Percentiles rank a stretch among this genome's conserved stretches.
Conservation (phyloP, 148 eudicot species). For the Rhododendron kiyosumense region DNA sequence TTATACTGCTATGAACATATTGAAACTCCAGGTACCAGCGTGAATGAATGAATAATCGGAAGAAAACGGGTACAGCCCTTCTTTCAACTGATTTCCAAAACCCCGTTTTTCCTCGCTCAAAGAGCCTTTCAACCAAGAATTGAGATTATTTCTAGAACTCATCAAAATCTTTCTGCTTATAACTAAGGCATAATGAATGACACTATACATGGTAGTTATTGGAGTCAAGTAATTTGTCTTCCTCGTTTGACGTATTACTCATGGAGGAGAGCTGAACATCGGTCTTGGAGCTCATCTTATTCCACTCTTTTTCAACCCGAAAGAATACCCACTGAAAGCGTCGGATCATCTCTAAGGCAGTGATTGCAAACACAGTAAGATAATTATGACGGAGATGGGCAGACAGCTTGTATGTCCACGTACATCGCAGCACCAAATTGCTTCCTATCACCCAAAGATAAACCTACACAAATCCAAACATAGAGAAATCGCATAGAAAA, state of each 20-base stretch:
- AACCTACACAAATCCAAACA: slow-evolving; percentile 38
- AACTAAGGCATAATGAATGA: neutral
- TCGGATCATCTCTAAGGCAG: slow-evolving; percentile 81
- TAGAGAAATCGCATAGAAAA: neutral
- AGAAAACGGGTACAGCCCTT: neutral
- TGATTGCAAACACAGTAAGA: slow-evolving; percentile 68
- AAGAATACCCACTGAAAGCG: slow-evolving; percentile 95
- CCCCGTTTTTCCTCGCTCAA: neutral
- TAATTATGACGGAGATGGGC: slow-evolving; percentile 97
- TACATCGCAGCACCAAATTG: slow-evolving; percentile 93
- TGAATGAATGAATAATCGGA: neutral
- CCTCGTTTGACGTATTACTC: slow-evolving; percentile 51
- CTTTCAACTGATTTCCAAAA: neutral
- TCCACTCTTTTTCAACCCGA: slow-evolving; percentile 96
- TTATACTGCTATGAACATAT: neutral
- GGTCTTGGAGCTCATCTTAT: slow-evolving; percentile 62
- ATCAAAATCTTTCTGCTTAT: neutral
- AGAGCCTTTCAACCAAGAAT: neutral
- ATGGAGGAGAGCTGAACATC: slow-evolving; percentile 48
- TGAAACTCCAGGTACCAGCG: neutral
- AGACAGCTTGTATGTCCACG: slow-evolving; percentile 98
- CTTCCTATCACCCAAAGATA: slow-evolving; percentile 81
- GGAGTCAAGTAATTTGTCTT: slow-evolving; percentile 54
- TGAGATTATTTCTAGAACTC: neutral
- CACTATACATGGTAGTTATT: slow-evolving; percentile 52